These are phyloP conservation scores for Ogataea allantospora DNA, from an alignment of 805 yeast species.

Conservation along the genomic window DNA sequence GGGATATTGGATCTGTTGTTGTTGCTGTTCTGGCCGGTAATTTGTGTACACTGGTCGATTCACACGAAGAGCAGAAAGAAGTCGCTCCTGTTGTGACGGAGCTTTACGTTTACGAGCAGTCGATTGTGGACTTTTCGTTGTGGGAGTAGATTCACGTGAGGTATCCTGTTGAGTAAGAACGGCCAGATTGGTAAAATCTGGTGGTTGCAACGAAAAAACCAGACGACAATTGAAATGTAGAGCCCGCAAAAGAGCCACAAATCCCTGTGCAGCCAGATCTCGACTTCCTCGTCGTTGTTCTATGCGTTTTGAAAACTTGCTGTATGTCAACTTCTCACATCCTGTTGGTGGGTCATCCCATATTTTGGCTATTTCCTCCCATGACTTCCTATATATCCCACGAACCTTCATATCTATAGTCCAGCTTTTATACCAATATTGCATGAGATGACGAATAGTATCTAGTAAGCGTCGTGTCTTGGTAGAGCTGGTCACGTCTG, in stretches of 20 bases:
- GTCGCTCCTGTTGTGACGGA: slow-evolving; percentile 28
- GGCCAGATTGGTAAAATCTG: slow-evolving; percentile 62
- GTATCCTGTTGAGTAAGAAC: slow-evolving; percentile 13
- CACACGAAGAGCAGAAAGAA: slow-evolving; percentile 28
- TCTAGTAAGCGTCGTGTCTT: slow-evolving; percentile 71
- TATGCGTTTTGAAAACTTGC: slow-evolving; percentile 45
- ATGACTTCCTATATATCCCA: slow-evolving; percentile 41
- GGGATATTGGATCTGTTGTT: slow-evolving; percentile 45
- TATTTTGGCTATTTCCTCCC: slow-evolving; percentile 44
- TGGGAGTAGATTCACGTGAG: slow-evolving; percentile 11
- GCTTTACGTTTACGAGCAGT: slow-evolving; percentile 14
- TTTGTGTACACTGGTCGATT: slow-evolving; percentile 24
- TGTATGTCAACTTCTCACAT: slow-evolving; percentile 33
- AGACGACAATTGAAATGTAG: slow-evolving; percentile 70
- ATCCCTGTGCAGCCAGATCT: slow-evolving; percentile 85
- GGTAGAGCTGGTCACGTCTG: slow-evolving; percentile 33
- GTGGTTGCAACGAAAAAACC: slow-evolving; percentile 84
- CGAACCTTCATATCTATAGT: slow-evolving; percentile 42
- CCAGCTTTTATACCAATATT: slow-evolving; percentile 47
- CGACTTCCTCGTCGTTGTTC: slow-evolving; percentile 59
- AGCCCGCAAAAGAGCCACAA: slow-evolving; percentile 71
- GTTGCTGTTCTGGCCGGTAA: slow-evolving; percentile 5
- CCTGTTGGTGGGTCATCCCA: slow-evolving; percentile 14
- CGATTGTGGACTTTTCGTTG: slow-evolving; percentile 3
- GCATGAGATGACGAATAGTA: slow-evolving; percentile 67